Base-by-base conservation (phyloP, 1,284 basidiomycete genomes). In the Rhodotorula glutinis region DNA sequence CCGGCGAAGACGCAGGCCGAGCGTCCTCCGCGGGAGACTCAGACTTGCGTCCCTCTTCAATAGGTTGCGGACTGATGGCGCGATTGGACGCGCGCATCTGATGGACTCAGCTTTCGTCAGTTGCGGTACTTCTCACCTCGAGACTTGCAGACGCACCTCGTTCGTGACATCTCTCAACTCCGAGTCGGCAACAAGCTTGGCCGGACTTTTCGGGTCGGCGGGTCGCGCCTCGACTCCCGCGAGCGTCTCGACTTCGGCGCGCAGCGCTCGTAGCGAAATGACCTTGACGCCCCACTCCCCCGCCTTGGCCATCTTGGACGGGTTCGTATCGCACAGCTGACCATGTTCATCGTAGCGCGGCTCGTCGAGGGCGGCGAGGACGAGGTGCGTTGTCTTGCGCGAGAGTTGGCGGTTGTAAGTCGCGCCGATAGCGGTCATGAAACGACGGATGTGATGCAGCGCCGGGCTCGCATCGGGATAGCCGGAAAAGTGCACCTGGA, bases 281-380 rank as follows among this genome's bases (percentile, higher is more conserved):
- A 88, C 83, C 0, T 85, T 84, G 11, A 86, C 83, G 8, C 80
- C 80, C 89, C 90, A 90, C 73, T 88, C 84, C 52, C 77, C 72
- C 4, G 89, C 89, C 75, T 87, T 89, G n/a, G 85, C 83, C 60
- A 83, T 88, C 75, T 91, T 91, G 75, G 88, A 86, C 76, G 87
- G 87, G 66, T 85, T 82, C 1, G 86, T 85, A 72, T 86, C 87
- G 29, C 80, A 80, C 82, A 90, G 87, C 79, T 89, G 89, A 51
- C 72, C 69, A 64, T 78, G 64, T 79, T 83, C 70, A 60, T 85
- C 33, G 60, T 38, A 25, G 2, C 53, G 47, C n/a, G 33, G 33
- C 1, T 19, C 49, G 30, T 62, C 66, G 40, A 68, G 62, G 3
- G 41, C 49, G 38, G 4, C 71, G 52, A 77, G 77, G 57, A 80